Percentiles rank a stretch among this genome's conserved stretches.
Conservation (phyloP, 257 asterid genomes). For the Agastache rugosa region DNA sequence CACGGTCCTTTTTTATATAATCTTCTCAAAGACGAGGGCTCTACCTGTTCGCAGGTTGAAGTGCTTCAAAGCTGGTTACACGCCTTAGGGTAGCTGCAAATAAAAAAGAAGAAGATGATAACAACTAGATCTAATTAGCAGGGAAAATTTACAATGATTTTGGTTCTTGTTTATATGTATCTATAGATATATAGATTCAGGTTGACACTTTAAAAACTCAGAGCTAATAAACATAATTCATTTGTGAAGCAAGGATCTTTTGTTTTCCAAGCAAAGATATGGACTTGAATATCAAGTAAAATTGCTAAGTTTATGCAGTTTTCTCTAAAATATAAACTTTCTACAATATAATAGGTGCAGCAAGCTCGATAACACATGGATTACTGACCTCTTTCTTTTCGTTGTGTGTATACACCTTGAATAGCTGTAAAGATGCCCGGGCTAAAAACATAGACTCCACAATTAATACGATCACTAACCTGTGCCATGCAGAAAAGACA, state of each 20-base stretch:
- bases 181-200: background rate
- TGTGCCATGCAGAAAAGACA: constrained; percentile 33
- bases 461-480: constrained; percentile 89
- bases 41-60: constrained; percentile 75
- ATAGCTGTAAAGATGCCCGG: constrained; percentile 78
- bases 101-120: background rate
- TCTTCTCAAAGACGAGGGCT: constrained; percentile 3
- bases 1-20: background rate
- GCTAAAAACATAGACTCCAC: constrained; percentile 86
- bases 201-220: background rate
- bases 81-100: constrained; percentile 84
- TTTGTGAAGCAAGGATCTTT: background rate
- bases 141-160: background rate
- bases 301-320: too few species aligned
- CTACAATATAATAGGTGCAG: background rate
- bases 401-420: constrained; percentile 75
- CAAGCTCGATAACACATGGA: background rate
- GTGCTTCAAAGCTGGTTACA: constrained; percentile 89
- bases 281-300: background rate
- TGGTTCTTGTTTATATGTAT: background rate
- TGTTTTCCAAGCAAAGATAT: background rate
- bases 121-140: background rate
- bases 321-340: too few species aligned
- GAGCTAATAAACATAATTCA: background rate
- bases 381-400: constrained; percentile 83